These are phyloP conservation scores for Alisma plantagoaquatica DNA, from an alignment of 106 monocot genomes.

Conservation along the genomic window DNA sequence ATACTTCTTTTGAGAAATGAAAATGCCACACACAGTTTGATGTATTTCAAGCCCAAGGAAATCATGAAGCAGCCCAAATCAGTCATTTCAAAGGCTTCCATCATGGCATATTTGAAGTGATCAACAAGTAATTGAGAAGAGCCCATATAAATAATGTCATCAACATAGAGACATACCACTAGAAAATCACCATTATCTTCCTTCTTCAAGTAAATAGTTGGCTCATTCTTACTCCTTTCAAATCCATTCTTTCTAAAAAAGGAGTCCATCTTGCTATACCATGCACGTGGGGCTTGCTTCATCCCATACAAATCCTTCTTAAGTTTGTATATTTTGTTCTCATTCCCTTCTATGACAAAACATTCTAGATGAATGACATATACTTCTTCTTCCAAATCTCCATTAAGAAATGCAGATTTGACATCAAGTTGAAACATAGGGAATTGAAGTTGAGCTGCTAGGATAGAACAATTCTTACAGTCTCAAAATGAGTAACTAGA, in stretches of 20 bases:
- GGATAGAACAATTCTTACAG: background rate
- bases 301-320: slow-evolving; percentile 5
- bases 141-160: background rate
- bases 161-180: slow-evolving; percentile 6
- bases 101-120: slow-evolving; percentile 1
- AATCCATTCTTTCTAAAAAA: background rate
- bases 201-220: slow-evolving; percentile 5
- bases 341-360: background rate
- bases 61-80: background rate
- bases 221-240: background rate
- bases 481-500: background rate
- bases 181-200: background rate
- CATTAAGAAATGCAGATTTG: slow-evolving; percentile 8
- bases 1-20: slow-evolving; percentile 7
- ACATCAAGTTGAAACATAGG: slow-evolving; percentile 4
- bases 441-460: background rate
- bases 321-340: slow-evolving; percentile 1
- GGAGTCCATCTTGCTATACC: slow-evolving; percentile 3
- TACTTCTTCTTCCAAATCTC: slow-evolving; percentile 3
- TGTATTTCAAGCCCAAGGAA: slow-evolving; percentile 8
- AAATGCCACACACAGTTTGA: background rate
- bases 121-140: background rate
- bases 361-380: slow-evolving; percentile 2
- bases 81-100: slow-evolving; percentile 8
- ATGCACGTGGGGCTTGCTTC: slow-evolving; percentile 8